Base-by-base conservation (phyloP, 2,329 filamentous ascomycete genomes). In the Rasamsonia emersonii region DNA sequence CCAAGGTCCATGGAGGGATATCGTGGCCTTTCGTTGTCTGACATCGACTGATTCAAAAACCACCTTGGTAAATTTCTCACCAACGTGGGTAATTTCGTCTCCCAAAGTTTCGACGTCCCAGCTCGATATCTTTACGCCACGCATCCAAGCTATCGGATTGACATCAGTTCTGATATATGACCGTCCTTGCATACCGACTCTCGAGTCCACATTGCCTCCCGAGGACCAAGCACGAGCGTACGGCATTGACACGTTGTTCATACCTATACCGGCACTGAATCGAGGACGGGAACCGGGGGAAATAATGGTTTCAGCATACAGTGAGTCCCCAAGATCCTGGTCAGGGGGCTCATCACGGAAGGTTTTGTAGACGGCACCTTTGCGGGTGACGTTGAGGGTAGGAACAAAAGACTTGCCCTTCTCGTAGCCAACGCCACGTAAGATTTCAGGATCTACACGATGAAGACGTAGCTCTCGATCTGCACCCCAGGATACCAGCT, bases 401-500 rank as follows among this genome's bases (percentile, higher is more conserved):
- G 75, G 75, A 5, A 70, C 70, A 13, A 79, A 73, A 3, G 70
- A 69, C 31, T 68, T 70, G 4, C 83, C 85, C 51, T 79, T 85
- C 27, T 75, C 66, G 51, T 84, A 82, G 3, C 84, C 85, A 10
- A 93, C 79, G 2, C 73, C 67, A 36, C 74, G 67, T 1, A 91
- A 64, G 18, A 78, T 65, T 16, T 76, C 64, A 1, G 75, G 62
- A 24, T 84, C 73, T 13, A 86, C 72, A 28, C 77, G 78, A 51
- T 93, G 83, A 17, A 95, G 67, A 29, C 82, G 79, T 18, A 95
- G 66, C 48, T 86, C 75, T 43, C 82, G 82, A 54, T 95, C 89
- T 29, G 83, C 79, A 16, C 86, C 86, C 88, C 88, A 95, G 0
- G 88, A 88, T 0, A 95, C 84, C 11, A 95, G 68, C 55, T 95